These are phyloP conservation scores for Cercophora sp. DNA, from an alignment of 495 filamentous ascomycete genomes.

Conservation along the genomic window DNA sequence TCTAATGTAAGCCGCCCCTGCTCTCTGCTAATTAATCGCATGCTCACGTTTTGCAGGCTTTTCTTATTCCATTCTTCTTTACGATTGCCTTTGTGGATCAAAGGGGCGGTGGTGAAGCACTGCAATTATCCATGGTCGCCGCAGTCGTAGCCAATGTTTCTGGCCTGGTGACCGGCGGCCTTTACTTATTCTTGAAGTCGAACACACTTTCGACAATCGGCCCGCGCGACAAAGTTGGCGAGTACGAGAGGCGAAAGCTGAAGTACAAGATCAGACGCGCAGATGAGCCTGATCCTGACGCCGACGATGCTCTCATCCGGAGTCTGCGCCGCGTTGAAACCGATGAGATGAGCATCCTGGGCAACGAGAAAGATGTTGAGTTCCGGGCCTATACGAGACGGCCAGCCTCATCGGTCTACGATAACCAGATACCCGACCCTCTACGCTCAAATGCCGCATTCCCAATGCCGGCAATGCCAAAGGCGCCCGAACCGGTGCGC, in stretches of 20 bases:
- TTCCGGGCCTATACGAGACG: slow-evolving; percentile 10
- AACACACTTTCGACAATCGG: slow-evolving; percentile 38
- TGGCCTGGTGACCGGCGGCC: slow-evolving; percentile 43
- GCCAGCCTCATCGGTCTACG: slow-evolving; percentile 13
- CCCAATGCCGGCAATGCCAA: slow-evolving; percentile 20
- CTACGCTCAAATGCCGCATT: slow-evolving; percentile 33
- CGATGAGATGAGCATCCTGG: slow-evolving; percentile 30
- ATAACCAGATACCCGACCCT: slow-evolving; percentile 25
- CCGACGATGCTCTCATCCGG: slow-evolving; percentile 28
- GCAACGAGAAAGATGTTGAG: slow-evolving; percentile 27
- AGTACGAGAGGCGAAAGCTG: slow-evolving; percentile 35
- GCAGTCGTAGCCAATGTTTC: slow-evolving; percentile 47
- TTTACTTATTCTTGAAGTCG: slow-evolving; percentile 48
- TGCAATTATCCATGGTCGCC: slow-evolving; percentile 43
- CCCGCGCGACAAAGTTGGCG: slow-evolving; percentile 37
- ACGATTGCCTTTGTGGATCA: slow-evolving; percentile 28
- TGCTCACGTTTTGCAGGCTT: slow-evolving; percentile 20
- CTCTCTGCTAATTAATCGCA: background rate
- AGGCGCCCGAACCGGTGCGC: slow-evolving; percentile 28
- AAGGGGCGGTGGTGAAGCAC: slow-evolving; percentile 16
- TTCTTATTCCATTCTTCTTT: slow-evolving; percentile 46
- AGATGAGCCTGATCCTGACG: slow-evolving; percentile 27
- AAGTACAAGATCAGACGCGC: slow-evolving; percentile 27
- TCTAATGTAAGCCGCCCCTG: slow-evolving; percentile 33
- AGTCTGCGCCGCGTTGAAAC: slow-evolving; percentile 31